These are phyloP conservation scores for Eimeria maxima DNA, from an alignment of 169 alveolate species.

Conservation along the genomic window DNA sequence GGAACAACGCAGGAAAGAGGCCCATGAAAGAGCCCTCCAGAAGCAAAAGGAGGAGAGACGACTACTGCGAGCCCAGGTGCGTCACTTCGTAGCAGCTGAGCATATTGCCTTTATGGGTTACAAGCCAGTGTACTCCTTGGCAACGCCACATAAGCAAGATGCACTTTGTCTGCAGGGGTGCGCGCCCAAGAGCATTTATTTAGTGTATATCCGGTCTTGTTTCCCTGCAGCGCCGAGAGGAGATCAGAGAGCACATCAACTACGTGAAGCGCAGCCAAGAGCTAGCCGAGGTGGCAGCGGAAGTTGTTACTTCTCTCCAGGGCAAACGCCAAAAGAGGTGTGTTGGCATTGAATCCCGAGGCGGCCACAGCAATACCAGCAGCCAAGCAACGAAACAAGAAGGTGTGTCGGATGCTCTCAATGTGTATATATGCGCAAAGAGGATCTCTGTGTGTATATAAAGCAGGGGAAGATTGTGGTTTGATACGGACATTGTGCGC, in stretches of 20 bases:
- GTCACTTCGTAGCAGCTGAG: neutral
- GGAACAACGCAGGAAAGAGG: slow-evolving; percentile 63
- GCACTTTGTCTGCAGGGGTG: neutral
- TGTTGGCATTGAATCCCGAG: neutral
- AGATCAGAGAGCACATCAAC: slow-evolving; percentile 64
- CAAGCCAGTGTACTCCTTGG: neutral
- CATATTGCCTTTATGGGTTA: neutral
- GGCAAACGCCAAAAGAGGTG: neutral
- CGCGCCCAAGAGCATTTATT: neutral
- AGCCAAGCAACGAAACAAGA: neutral
- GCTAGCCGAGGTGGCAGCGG: slow-evolving; percentile 52
- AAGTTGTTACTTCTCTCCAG: neutral
- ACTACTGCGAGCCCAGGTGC: slow-evolving; percentile 56
- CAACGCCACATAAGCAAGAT: neutral
- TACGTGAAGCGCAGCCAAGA: slow-evolving; percentile 29
- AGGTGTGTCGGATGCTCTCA: neutral
- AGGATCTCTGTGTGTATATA: neutral
- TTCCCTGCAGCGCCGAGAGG: slow-evolving; percentile 70
- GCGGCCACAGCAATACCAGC: neutral
- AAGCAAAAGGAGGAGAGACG: slow-evolving; percentile 64
- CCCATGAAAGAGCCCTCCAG: slow-evolving; percentile 13
- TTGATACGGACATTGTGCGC: neutral
- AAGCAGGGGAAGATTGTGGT: neutral
- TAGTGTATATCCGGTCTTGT: neutral
- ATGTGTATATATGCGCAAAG: neutral